Evolutionary conservation across 108 stramenopile genomes (phyloP), one percentile per base, ranked within the genome.

Genomic region (Cyclotella baltica): DNA sequence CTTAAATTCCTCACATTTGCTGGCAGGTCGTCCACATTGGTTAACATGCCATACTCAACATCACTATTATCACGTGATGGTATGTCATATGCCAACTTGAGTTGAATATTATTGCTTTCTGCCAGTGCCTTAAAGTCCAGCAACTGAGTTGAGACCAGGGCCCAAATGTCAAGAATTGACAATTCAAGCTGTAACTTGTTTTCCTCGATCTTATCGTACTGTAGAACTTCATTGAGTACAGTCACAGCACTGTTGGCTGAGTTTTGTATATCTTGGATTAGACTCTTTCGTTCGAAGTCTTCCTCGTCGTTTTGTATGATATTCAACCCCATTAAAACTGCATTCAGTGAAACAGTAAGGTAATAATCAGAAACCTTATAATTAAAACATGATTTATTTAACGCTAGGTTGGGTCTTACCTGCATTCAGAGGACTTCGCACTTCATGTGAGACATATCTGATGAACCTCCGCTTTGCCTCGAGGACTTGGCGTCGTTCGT

Each of bases 371-470:
- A n/a, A n/a, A n/a, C n/a, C n/a, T n/a, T n/a, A n/a, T n/a, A n/a
- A n/a, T n/a, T n/a, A n/a, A n/a, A n/a, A n/a, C n/a, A n/a, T n/a
- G n/a, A n/a, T n/a, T n/a, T n/a, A n/a, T n/a, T n/a, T n/a, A n/a
- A n/a, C n/a, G n/a, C n/a, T n/a, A n/a, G n/a, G n/a, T n/a, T n/a
- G n/a, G n/a, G n/a, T n/a, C n/a, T n/a, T n/a, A n/a, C n/a, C n/a
- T n/a, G n/a, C n/a, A 69, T 88, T 88, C 19, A 88, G 73, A 2
- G 87, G 87, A 5, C 84, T 85, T 28, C 87, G 11, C 4, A 88
- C 84, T 47, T 87, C 87, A 53, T 87, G 86, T 13, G 87, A 88
- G 4, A 88, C 78, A 71, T 80, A 88, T 29, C 84, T 66, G 13
- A 88, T 72, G 52, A 85, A 88, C 29, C 62, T 62, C 15, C 87